Evolutionary conservation across 2,329 filamentous ascomycete species (phyloP), one percentile per base, ranked within the genome.

Genomic region (Colletotrichum sidae): DNA sequence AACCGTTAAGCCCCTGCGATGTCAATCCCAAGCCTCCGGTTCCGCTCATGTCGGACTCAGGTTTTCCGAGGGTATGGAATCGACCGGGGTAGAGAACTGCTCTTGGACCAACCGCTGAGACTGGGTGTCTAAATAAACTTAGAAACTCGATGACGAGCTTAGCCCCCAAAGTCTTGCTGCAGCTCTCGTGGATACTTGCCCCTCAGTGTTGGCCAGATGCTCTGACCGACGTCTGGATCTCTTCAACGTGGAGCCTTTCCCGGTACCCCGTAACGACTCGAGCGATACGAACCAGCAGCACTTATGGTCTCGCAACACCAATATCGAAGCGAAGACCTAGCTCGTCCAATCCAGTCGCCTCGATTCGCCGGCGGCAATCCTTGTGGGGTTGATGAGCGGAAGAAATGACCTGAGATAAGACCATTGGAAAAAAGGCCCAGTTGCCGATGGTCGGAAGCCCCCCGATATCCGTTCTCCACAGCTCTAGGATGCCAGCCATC

Each of bases 371-470:
- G 45, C 11, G 45, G 45, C 15, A 13, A 15, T 9, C 17, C 17
- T 51, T n/a, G 39, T 15, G 50, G 45, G 56, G 12, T 13, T 34
- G 35, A 15, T 8, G 13, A 35, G 51, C 33, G 47, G 7, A 47
- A 12, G 41, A 60, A 33, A 55, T 35, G 15, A 35, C 25, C 52
- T 42, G 15, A 65, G 62, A 65, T 62, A 65, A 65, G 62, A 62
- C 59, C 13, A 62, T 38, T 34, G 52, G 8, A 62, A 17, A 13
- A 45, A 39, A 12, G 49, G 25, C 4, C 39, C 34, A 55, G 46
- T 49, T 56, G 62, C 58, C 58, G 62, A 57, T 53, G 8, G 62
- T 65, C 62, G 62, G 62, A 53, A 49, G 12, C 25, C 46, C 42
- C 37, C 58, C 62, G 62, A 65, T 35, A 52, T 34, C 17, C 41